phyloP scores from a whole-genome alignment of 179 eudicot genomes.

The Spergularia azorica region DNA sequence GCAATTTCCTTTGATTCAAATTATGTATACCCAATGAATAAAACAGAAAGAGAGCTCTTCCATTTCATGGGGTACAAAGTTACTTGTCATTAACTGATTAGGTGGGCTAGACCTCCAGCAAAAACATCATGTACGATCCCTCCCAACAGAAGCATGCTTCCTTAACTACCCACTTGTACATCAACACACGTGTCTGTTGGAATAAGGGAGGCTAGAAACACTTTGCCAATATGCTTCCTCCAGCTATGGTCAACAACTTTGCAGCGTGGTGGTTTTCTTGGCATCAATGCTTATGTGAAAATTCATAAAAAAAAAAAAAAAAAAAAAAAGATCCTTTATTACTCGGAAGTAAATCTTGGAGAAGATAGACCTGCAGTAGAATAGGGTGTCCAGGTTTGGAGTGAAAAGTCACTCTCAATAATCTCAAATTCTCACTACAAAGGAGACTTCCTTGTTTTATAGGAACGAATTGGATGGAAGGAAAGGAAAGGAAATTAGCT shows the following conservation, averaged over 20 bases:
- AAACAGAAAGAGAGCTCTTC: too few relatives aligned
- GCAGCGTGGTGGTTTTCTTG: too few relatives aligned
- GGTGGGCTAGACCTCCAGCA: neutral
- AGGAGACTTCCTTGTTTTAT: neutral
- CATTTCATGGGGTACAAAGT: too few relatives aligned
- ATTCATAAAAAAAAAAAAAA: too few relatives aligned
- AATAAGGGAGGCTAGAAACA: neutral
- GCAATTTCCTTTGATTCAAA: too few relatives aligned
- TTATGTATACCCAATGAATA: too few relatives aligned
- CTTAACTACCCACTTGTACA: neutral
- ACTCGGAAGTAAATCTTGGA: neutral
- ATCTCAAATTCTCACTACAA: neutral
- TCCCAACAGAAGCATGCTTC: neutral
- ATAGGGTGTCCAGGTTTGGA: neutral
- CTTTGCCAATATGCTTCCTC: neutral
- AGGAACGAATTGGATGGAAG: too few relatives aligned
- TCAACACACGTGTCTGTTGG: neutral
- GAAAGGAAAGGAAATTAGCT: too few relatives aligned
- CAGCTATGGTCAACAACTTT: too few relatives aligned
- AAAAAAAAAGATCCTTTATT: too few relatives aligned
- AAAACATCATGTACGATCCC: neutral
- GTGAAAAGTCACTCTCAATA: neutral
- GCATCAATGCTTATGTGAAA: too few relatives aligned
- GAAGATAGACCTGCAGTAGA: neutral
- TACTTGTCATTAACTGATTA: neutral